These are phyloP conservation scores for Xylaria sp. DNA, from an alignment of 2,329 filamentous ascomycete species.

Conservation along the genomic window DNA sequence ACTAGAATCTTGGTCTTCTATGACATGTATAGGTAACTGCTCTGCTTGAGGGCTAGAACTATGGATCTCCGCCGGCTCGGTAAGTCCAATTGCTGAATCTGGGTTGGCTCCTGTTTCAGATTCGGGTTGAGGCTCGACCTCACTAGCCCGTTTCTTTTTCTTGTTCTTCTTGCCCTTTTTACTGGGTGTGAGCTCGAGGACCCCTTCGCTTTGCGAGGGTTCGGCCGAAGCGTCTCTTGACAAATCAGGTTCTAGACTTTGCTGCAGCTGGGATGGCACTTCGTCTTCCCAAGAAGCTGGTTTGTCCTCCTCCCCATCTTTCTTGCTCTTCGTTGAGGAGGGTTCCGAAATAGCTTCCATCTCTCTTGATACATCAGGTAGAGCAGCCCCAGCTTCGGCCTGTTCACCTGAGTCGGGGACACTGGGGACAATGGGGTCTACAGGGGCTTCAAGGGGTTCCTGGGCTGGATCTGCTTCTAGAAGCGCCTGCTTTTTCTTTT, in stretches of 20 bases:
- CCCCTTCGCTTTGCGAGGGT: conserved; percentile 33
- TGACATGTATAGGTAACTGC: background rate
- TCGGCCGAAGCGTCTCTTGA: conserved; percentile 11
- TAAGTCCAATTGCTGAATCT: conserved; percentile 31
- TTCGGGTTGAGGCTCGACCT: conserved; percentile 38
- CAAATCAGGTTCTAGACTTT: conserved; percentile 12
- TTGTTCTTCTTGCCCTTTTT: conserved; percentile 30
- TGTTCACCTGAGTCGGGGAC: conserved; percentile 4
- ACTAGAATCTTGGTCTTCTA: background rate
- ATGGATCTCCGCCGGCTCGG: background rate
- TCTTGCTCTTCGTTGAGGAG: conserved; percentile 43
- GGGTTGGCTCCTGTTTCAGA: conserved; percentile 29
- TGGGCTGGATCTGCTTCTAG: conserved; percentile 21
- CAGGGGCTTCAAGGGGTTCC: conserved; percentile 15
- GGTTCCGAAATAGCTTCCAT: conserved; percentile 27
- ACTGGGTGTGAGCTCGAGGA: conserved; percentile 19
- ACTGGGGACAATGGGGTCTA: conserved; percentile 11
- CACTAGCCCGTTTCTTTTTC: conserved; percentile 35
- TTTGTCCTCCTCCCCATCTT: conserved; percentile 33
- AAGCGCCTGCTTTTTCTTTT: conserved; percentile 31
- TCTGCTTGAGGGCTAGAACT: background rate
- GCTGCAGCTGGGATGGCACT: background rate
- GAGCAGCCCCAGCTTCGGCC: background rate
- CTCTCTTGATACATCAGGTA: background rate
- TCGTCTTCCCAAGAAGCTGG: conserved; percentile 24